Evolutionary conservation across 495 filamentous ascomycete genomes (phyloP).

Genomic region (Penicillium crystallinum): DNA sequence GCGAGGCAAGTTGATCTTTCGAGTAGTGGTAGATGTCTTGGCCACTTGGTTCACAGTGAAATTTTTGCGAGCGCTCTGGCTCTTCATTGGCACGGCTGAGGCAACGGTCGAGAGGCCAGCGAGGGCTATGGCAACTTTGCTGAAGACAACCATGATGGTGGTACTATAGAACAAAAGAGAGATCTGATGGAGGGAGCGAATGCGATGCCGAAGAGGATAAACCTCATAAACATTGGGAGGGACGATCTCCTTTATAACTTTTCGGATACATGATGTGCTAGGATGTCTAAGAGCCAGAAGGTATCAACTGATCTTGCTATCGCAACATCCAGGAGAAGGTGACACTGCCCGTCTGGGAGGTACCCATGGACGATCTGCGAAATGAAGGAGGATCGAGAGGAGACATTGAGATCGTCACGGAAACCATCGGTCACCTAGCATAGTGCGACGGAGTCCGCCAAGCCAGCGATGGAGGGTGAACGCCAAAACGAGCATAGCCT

Average conservation of each 20-base stretch:
- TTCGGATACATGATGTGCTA: not conserved
- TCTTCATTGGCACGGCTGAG: slow-evolving; percentile 29
- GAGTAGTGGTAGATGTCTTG: slow-evolving; percentile 21
- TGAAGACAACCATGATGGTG: slow-evolving; percentile 41
- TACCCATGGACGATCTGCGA: slow-evolving; percentile 16
- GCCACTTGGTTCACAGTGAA: slow-evolving; percentile 41
- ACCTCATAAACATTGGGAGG: slow-evolving; percentile 9
- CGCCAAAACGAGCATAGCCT: slow-evolving; percentile 3
- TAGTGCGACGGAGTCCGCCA: slow-evolving; percentile 17
- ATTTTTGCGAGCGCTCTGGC: slow-evolving; percentile 19
- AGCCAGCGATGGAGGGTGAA: not conserved
- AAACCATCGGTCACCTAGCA: slow-evolving; percentile 23
- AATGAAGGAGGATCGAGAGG: slow-evolving; percentile 1
- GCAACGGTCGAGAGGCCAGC: slow-evolving; percentile 29
- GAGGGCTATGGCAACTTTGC: slow-evolving; percentile 29
- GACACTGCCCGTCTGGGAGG: slow-evolving; percentile 22
- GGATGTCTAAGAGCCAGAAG: not conserved
- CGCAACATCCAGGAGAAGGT: slow-evolving; percentile 15
- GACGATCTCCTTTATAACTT: slow-evolving; percentile 22
- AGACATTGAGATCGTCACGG: slow-evolving; percentile 21
- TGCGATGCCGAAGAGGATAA: slow-evolving; percentile 11
- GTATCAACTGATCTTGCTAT: slow-evolving; percentile 3
- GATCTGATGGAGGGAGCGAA: slow-evolving; percentile 5
- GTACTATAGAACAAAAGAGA: slow-evolving; percentile 14
- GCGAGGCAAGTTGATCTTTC: slow-evolving; percentile 36